Evolutionary conservation across 352 stramenopile genomes (phyloP), one percentile per base, ranked within the genome.

Genomic region (Globisporangium orthogonon): DNA sequence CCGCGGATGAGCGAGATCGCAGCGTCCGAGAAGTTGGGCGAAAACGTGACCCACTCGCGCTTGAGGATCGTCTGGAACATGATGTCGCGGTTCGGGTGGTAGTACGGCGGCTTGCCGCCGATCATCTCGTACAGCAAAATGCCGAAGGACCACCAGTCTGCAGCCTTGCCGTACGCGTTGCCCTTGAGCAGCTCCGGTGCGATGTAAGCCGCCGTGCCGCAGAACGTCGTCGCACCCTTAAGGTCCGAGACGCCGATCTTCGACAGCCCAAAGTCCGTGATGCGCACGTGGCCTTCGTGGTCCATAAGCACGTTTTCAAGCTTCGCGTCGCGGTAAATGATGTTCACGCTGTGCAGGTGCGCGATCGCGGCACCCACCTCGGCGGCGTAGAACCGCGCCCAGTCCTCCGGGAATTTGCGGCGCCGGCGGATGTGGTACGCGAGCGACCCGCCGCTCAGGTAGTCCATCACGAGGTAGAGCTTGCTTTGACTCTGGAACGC

Each of bases 71-170:
- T 96, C 65, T 94, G 83, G 70, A 95, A 95, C 87, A 96, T 96
- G 58, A 94, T 95, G 60, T 95, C 84, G 52, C 84, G 83, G 72
- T 96, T 96, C 63, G 83, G 84, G 61, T 95, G 84, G 66, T 96
- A 96, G 64, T 95, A 95, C 56, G 87, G 87, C 17, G 86, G 86
- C 62, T 94, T 93, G 55, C 91, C 92, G 31, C 86, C 95, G 51
- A 98, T 95, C 92, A 98, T 97, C 63, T 98, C 92, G 73, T 97
- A 98, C n/a, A 98, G 66, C 56, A 98, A 50, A 40, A 94, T 96
- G 51, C 94, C 94, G 58, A 98, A 97, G 2, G 83, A 95, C 94
- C 94, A 98, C 91, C 90, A 98, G 63, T 98, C 94, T 9, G 96
- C 93, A 48, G 87, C 85, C 61, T 92, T 89, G 51, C 89, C 87